Evolutionary conservation across 2,329 filamentous ascomycete species (phyloP).

Genomic region (Ascochyta rabiei): DNA sequence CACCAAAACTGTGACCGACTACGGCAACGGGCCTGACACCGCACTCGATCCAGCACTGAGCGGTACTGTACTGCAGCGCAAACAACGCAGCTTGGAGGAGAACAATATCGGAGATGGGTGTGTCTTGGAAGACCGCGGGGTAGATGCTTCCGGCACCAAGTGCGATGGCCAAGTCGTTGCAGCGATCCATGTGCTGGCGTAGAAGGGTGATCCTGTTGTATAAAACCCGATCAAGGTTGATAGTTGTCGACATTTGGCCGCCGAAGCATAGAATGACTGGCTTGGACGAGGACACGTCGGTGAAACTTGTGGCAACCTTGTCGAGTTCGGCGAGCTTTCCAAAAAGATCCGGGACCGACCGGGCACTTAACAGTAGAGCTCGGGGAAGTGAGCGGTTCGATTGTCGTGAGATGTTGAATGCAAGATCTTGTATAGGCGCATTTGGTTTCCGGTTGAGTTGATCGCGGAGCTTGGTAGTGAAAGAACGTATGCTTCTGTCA

Average conservation of each 20-base stretch:
- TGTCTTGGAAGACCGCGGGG: constrained; percentile 21
- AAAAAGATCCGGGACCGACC: constrained; percentile 6
- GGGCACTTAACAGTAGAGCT: constrained; percentile 1
- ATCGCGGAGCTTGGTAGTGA: neutral
- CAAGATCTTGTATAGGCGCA: constrained; percentile 5
- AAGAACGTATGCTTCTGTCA: neutral
- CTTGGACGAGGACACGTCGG: neutral
- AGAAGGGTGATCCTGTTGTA: constrained; percentile 15
- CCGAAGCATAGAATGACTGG: constrained; percentile 31
- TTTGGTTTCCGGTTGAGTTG: neutral
- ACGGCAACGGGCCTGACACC: constrained; percentile 19
- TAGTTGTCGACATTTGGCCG: constrained; percentile 21
- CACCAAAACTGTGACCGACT: constrained; percentile 43
- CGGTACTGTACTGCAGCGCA: constrained; percentile 40
- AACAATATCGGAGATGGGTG: constrained; percentile 19
- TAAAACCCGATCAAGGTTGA: neutral
- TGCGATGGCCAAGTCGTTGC: constrained; percentile 2
- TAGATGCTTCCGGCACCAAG: constrained; percentile 19
- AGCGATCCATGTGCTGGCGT: constrained; percentile 19
- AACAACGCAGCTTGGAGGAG: constrained; percentile 39
- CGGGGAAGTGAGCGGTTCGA: constrained; percentile 14
- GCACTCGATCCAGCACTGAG: constrained; percentile 34
- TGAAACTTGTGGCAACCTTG: neutral
- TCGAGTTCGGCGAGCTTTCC: constrained; percentile 4
- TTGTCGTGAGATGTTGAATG: constrained; percentile 20